Base-by-base conservation (phyloP, 2,329 filamentous ascomycete species). In the Ophiostoma ips region DNA sequence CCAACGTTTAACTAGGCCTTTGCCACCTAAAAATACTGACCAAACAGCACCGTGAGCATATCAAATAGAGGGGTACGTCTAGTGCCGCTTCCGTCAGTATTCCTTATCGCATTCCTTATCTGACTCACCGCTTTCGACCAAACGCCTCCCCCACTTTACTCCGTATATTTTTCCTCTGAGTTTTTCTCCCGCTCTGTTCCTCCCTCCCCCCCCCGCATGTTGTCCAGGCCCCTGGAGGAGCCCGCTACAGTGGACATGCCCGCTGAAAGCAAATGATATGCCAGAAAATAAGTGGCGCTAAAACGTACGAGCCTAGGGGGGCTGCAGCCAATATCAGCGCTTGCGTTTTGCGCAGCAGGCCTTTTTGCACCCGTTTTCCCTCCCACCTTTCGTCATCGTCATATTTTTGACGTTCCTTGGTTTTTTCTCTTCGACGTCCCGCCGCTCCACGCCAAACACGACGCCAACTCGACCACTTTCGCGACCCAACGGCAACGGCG, bases 81-180 rank as follows among this genome's bases (percentile, higher is more conserved):
- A 43, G 40, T 15, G 12, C 5, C 7, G 40, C 24, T 12, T 3
- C 13, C 3, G 24, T 18, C 19, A 11, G 6, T 11, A 21, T 38
- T 10, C 12, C 21, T 41, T 43, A 43, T 30, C 24, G 48, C 48
- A 33, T 44, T 4, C 28, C 49, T 50, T 53, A 53, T 53, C 52
- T 36, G 19, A 18, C 33, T 49, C 18, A 53, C 52, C 52, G 52
- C 52, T 16, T 37, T 37, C 5, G 18, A 46, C 33, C 5, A 7
- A 28, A 24, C 38, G 13, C 41, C 46, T n/a, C 50, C 43, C 50
- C 35, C 33, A 48, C 33, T 36, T n/a, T n/a, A n/a, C n/a, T n/a
- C n/a, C n/a, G n/a, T n/a, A n/a, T n/a, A 18, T 38, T 49, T 48
- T 49, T 31, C 37, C 40, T 31, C 31, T 41, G n/a, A 28, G 24